Conservation (phyloP, 257 asterid genomes). For the Nicotiana tabacum region DNA sequence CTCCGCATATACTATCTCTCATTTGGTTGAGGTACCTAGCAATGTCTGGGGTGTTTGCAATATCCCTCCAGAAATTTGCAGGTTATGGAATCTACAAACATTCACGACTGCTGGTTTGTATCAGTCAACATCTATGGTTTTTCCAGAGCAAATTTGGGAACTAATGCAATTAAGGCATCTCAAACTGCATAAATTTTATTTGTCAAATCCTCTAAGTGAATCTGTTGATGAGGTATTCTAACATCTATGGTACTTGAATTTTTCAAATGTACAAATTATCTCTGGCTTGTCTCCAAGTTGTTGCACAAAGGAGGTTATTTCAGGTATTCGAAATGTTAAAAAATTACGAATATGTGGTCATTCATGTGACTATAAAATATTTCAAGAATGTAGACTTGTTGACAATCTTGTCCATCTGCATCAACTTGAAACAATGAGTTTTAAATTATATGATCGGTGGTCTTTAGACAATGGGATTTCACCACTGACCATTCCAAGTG, state of each 20-base stretch:
- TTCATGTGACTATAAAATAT: too few relatives aligned
- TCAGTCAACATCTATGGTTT: background rate
- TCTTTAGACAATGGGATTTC: too few relatives aligned
- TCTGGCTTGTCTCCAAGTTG: background rate
- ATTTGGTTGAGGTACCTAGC: background rate
- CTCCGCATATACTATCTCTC: background rate
- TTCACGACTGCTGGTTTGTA: background rate
- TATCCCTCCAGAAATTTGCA: background rate
- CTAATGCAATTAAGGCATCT: conserved; percentile 8
- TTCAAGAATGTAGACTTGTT: too few relatives aligned
- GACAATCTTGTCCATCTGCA: too few relatives aligned
- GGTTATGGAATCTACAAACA: background rate
- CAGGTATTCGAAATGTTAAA: background rate
- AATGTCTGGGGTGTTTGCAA: background rate
- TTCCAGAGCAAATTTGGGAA: background rate
- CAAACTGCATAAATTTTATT: background rate
- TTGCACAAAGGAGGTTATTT: background rate
- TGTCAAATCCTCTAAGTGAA: background rate
- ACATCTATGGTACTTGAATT: background rate
- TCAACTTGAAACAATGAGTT: too few relatives aligned
- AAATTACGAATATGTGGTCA: background rate
- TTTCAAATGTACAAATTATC: background rate
- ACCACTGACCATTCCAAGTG: too few relatives aligned
- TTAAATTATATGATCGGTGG: background rate
- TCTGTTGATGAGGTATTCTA: background rate